Evolutionary conservation across 805 yeast genomes (phyloP), one percentile per base, ranked within the genome.

Genomic region (Danielozyma ontarioensis): DNA sequence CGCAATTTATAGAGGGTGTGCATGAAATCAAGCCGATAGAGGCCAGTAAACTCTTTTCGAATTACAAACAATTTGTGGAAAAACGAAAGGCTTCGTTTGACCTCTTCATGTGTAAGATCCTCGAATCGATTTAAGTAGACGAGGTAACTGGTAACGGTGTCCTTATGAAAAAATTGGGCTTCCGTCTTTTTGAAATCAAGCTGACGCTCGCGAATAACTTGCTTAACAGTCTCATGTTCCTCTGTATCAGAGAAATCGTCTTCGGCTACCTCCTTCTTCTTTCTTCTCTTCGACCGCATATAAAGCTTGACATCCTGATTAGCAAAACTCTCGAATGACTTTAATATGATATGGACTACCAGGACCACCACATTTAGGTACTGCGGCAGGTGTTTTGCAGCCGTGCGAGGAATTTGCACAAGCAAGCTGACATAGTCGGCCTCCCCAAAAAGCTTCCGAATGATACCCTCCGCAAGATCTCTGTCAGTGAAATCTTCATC

Each of bases 1-100:
- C 69, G 48, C 13, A 71, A 53, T 25, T 66, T 68, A 10, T 77
- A 61, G 5, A 83, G 58, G 46, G 83, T 60, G 17, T 72, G 46
- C 71, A 90, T 72, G 50, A 93, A 77, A 51, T 89, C 96, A 22
- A 93, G 51, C 32, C 96, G 64, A 46, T 70, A 80, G 22, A 84
- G 54, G 0, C 78, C 63, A 27, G 78, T 76, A 32, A 68, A 70
- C 36, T 83, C 80, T 26, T 76, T 70, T 30, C 76, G 68, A 2
- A 58, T 46, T 30, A 81, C 78, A 43, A 87, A 77, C 1, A 86
- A 57, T 19, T 84, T 64, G 49, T 84, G 86, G 48, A 88, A 78
- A 49, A 75, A 90, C 1, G 81, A 64, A 6, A 93, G 51, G 8
- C 82, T 78, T 30, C 72, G 68, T 43, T 78, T 79, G 28, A 90